A percentile compares a stretch with the other conserved stretches of the same genome.
These are phyloP conservation scores for Pseudozyma pruni DNA, from an alignment of 1,284 basidiomycete species.

Conservation along the genomic window DNA sequence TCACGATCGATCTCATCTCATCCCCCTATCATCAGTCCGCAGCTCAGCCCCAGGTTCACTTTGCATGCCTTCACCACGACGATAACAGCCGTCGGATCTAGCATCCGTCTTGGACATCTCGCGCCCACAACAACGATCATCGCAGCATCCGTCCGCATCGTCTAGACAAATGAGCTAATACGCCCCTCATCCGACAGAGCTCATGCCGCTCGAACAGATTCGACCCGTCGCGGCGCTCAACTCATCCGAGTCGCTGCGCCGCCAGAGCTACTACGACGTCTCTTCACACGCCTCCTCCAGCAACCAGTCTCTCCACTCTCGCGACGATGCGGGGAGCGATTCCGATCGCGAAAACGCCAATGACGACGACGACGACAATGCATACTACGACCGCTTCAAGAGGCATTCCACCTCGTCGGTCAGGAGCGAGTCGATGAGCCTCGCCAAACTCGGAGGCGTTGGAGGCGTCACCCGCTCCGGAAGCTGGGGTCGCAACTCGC, in stretches of 20 bases:
- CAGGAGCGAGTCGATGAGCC: conserved; percentile 44
- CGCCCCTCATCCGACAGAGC: conserved; percentile 18
- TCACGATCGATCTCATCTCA: too few relatives aligned
- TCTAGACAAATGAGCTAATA: conserved; percentile 20
- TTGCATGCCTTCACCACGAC: too few relatives aligned
- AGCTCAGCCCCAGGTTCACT: too few relatives aligned
- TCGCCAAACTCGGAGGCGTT: conserved; percentile 57
- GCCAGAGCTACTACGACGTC: conserved; percentile 35
- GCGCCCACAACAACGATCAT: background rate
- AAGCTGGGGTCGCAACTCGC: conserved; percentile 51
- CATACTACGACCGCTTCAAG: conserved; percentile 12
- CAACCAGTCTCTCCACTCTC: conserved; percentile 7
- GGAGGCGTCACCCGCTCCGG: conserved; percentile 60
- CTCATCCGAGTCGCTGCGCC: conserved; percentile 42
- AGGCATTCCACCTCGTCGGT: conserved; percentile 20
- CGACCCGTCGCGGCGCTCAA: conserved; percentile 46
- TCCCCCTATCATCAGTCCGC: too few relatives aligned
- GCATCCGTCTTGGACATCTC: too few relatives aligned
- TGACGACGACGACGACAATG: conserved; percentile 23
- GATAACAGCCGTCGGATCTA: too few relatives aligned
- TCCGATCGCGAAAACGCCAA: conserved; percentile 19
- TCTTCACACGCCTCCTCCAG: conserved; percentile 8
- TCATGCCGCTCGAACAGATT: conserved; percentile 56
- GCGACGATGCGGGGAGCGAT: conserved; percentile 21
- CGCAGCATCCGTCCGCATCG: background rate